A percentile compares a stretch with the other conserved stretches of the same genome.
phyloP scores from a whole-genome alignment of 2,329 filamentous ascomycete species.

The Metarhizium brunneum region DNA sequence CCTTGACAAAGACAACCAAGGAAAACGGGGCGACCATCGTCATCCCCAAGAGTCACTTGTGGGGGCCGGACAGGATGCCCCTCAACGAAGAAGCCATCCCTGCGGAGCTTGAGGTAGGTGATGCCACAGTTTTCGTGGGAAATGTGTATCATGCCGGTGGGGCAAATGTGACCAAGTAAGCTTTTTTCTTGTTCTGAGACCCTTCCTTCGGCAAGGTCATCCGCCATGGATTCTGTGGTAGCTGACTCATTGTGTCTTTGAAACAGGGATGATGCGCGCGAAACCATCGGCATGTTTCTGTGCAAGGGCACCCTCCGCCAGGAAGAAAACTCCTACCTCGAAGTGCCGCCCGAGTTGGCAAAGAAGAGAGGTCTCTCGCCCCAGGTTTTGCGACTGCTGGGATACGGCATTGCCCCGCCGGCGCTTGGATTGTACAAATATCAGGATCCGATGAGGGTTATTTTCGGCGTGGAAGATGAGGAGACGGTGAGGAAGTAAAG shows the following conservation, averaged over 20 bases:
- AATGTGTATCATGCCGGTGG: slow-evolving; percentile 31
- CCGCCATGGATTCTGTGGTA: no score
- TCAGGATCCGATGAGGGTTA: slow-evolving; percentile 25
- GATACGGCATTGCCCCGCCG: slow-evolving; percentile 23
- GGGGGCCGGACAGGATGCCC: slow-evolving; percentile 27
- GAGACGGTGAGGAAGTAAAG: slow-evolving; percentile 16
- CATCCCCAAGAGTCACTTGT: slow-evolving; percentile 30
- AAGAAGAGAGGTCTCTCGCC: slow-evolving; percentile 20
- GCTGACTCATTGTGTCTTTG: no score
- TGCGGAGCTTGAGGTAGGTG: slow-evolving; percentile 29
- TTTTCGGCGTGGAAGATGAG: slow-evolving; percentile 26
- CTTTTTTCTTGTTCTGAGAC: background rate
- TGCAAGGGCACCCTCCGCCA: slow-evolving; percentile 23
- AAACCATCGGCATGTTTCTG: slow-evolving; percentile 24
- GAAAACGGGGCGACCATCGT: slow-evolving; percentile 32
- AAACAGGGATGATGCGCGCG: slow-evolving; percentile 16
- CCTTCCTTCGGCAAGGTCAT: background rate
- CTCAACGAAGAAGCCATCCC: slow-evolving; percentile 27
- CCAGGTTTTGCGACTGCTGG: slow-evolving; percentile 21
- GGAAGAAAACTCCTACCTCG: slow-evolving; percentile 25
- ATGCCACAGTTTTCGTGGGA: slow-evolving; percentile 29
- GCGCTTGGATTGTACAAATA: slow-evolving; percentile 26
- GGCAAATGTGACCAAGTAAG: slow-evolving; percentile 22
- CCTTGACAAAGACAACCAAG: slow-evolving; percentile 28
- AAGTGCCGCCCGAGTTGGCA: slow-evolving; percentile 18